Base-by-base conservation (phyloP, 108 stramenopile genomes). In the Seminavis robusta region DNA sequence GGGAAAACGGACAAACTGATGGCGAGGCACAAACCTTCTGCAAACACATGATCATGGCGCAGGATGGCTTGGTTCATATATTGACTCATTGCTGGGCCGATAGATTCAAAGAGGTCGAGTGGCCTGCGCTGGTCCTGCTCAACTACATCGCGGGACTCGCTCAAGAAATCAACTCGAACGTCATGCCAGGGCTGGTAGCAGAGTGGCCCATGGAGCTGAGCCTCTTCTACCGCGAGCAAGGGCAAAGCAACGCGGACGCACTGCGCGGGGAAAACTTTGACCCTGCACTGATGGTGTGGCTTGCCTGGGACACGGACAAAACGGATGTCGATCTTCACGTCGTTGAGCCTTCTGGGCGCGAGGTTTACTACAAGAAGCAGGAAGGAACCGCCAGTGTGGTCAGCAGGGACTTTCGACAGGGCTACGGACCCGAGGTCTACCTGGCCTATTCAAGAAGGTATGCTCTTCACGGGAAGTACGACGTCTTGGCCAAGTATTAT, bases 311-410 rank as follows among this genome's bases (percentile, higher is more conserved):
- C 42, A 43, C 42, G 9, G 42, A 43, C 42, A 6, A 15, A 21
- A 43, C 42, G 5, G 42, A 43, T 43, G 42, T 43, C 6, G 42
- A 43, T n/a, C 21, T 43, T 16, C 42, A 43, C 42, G 42, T 43
- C 42, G 4, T 21, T 21, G 42, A 43, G 15, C 42, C 42, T 5
- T 43, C 42, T 5, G 42, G 42, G 15, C 17, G 23, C 4, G 42
- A 10, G 9, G 42, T 43, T 6, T 43, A 43, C 15, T 43, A 43
- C 15, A 21, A 21, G 17, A 15, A 43, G 20, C 17, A 43, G 15
- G 10, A n/a, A 11, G 42, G 42, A 11, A 43, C 5, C 20, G 42
- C 5, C 17, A 43, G 42, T 43, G 17, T 5, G 4, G 6, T 43
- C 20, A 43, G 42, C 21, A 6, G 42, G 4, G n/a, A 43, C 42